Evolutionary conservation across 2,329 filamentous ascomycete species (phyloP).

Genomic region (Aspergillus felis): DNA sequence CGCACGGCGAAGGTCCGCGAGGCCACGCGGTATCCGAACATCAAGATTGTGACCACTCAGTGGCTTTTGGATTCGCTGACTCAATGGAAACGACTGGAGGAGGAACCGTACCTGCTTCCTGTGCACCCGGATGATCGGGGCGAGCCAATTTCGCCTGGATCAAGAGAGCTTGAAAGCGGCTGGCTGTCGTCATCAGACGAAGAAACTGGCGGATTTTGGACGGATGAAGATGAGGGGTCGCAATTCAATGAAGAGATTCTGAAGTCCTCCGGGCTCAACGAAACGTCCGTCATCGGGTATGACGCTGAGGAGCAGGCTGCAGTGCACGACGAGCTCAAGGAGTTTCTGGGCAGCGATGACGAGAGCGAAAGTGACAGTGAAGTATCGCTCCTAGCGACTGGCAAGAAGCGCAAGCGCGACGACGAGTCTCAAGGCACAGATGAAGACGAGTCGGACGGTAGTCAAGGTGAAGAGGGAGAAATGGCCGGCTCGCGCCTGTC

Average conservation of each 20-base stretch:
- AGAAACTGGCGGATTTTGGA: conserved; percentile 45
- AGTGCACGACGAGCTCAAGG: conserved; percentile 68
- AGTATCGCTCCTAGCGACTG: conserved; percentile 17
- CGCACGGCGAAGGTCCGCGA: conserved; percentile 89
- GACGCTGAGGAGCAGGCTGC: conserved; percentile 61
- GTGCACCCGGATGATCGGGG: conserved; percentile 65
- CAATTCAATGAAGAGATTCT: conserved; percentile 44
- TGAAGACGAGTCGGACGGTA: conserved; percentile 30
- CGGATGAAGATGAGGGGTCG: conserved; percentile 39
- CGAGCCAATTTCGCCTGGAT: conserved; percentile 37
- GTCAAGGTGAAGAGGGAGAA: conserved; percentile 35
- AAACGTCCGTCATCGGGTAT: conserved; percentile 51
- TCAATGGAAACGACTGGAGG: conserved; percentile 76
- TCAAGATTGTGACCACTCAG: conserved; percentile 87
- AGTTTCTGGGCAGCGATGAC: conserved; percentile 58
- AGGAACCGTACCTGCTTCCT: conserved; percentile 73
- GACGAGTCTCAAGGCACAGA: conserved; percentile 24
- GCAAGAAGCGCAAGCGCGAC: conserved; percentile 39
- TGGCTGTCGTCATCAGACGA: conserved; percentile 45
- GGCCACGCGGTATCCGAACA: conserved; percentile 70
- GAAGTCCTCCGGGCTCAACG: conserved; percentile 48
- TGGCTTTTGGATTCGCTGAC: conserved; percentile 85
- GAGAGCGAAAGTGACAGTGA: conserved; percentile 51
- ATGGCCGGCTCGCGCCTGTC: conserved; percentile 32
- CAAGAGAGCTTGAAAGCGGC: conserved; percentile 44